Evolutionary conservation across 2,329 filamentous ascomycete species (phyloP), one percentile per base, ranked within the genome.

Genomic region (Plectosphaerella cucumerina): DNA sequence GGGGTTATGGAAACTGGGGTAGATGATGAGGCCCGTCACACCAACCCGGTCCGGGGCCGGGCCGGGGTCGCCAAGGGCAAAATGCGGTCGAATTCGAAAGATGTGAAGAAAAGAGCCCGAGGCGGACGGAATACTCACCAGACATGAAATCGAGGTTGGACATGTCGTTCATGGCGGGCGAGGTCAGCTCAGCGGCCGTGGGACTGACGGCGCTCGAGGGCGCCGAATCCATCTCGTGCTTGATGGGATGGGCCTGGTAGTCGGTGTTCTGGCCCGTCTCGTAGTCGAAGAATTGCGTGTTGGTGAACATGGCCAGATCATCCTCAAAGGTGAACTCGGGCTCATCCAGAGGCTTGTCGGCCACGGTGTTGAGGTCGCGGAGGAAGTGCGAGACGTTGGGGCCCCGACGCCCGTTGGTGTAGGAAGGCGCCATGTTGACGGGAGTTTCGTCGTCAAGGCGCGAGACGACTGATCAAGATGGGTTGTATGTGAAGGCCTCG

Each of bases 351-450:
- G 87, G 81, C 33, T 45, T 34, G 20, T 44, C 41, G 60, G 84
- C 82, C 54, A 86, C 75, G 54, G 84, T 82, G 75, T 96, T 96
- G 62, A 97, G 78, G 60, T 92, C 87, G 62, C 89, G 87, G 58
- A 97, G 80, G 74, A 94, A 96, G 65, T 91, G 87, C 64, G 90
- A 91, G 71, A 96, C 89, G 69, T 96, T 96, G 64, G 89, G 87
- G 61, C 82, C 88, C 65, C 87, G 85, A 56, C 90, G 87, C 64
- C 85, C 86, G 70, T 80, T 85, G 79, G 39, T 51, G 49, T 47
- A 50, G 37, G 51, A 91, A 66, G 76, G 80, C 67, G 89, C 84
- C 87, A 91, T 91, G n/a, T 3, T 42, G 39, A 20, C 18, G 17
- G 4, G n/a, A 5, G 3, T 37, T 37, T 37, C 26, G 26, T 31